Percentiles rank a stretch among this genome's conserved stretches.
These are phyloP conservation scores for Phaffomyces opuntiae DNA, from an alignment of 805 yeast species.

Conservation along the genomic window DNA sequence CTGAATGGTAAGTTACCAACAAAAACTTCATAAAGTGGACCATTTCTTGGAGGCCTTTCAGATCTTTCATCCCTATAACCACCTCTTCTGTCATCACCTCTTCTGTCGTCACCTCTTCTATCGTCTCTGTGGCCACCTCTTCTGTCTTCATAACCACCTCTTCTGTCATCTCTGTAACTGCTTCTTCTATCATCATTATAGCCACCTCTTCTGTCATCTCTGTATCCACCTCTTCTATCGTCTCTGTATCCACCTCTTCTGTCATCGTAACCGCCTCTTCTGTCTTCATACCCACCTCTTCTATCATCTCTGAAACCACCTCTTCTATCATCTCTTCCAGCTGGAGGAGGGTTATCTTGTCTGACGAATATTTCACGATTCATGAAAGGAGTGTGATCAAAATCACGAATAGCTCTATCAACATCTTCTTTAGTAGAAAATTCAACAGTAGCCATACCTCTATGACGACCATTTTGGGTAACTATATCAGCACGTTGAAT, in stretches of 20 bases:
- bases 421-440: slow-evolving; percentile 61
- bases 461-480: slow-evolving; percentile 67
- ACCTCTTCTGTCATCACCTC: slow-evolving; percentile 3
- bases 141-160: slow-evolving; percentile 3
- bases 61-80: slow-evolving; percentile 6
- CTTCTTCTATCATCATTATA: slow-evolving; percentile 9
- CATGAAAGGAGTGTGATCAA: slow-evolving; percentile 54
- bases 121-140: slow-evolving; percentile 7
- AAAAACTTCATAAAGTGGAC: slow-evolving; percentile 47
- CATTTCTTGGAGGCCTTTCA: slow-evolving; percentile 20
- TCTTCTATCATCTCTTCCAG: slow-evolving; percentile 8
- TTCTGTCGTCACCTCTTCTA: slow-evolving; percentile 13
- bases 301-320: slow-evolving; percentile 7
- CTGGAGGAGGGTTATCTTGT: slow-evolving; percentile 85
- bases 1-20: slow-evolving; percentile 79
- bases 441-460: slow-evolving; percentile 92
- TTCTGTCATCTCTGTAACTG: slow-evolving; percentile 13
- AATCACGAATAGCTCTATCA: slow-evolving; percentile 59
- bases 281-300: slow-evolving; percentile 1
- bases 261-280: slow-evolving; percentile 7
- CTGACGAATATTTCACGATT: slow-evolving; percentile 85
- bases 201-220: slow-evolving; percentile 10
- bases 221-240: slow-evolving; percentile 1
- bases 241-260: not conserved
- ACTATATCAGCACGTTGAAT: slow-evolving; percentile 81